Base-by-base conservation (phyloP, 1,284 basidiomycete species). In the Apiotrichum veenhuisii region DNA sequence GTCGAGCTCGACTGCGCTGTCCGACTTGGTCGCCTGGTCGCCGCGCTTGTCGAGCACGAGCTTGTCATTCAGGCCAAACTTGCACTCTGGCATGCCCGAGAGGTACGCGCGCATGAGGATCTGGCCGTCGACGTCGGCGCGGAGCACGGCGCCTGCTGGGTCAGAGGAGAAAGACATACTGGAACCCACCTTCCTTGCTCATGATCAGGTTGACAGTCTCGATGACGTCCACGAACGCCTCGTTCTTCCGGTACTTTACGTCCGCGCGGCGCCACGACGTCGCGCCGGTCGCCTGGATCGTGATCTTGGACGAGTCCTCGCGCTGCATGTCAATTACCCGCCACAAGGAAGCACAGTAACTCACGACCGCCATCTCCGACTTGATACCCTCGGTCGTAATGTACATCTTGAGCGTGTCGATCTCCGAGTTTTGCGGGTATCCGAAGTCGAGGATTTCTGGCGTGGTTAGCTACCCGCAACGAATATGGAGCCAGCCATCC, bases 371-470 rank as follows among this genome's bases (percentile, higher is more conserved):
- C 81, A 74, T 87, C 79, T 72, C 82, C 2, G 90, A 91, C 64
- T 96, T 88, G 54, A 98, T 86, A 62, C 92, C 92, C 77, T 98
- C 95, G 0, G 94, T 98, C 18, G 95, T 98, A 63, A 98, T 98
- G 75, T 97, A 97, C 68, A 90, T 89, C 79, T 98, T 98, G 45
- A 98, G 81, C 5, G 95, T 96, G 75, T 98, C 94, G 46, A 89
- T 92, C 76, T 99, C 95, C 64, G 92, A 95, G 75, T 97, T 98
- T 76, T 98, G 96, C n/a, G 95, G 95, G 78, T 95, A 98, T 41
- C 96, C 95, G 79, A 98, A 98, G 78, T 99, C 95, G 71, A 91
- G 86, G 73, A 98, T 96, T 79, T 99, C 94, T 96, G 74, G 3
- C 1, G 2, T 0, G 47, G 52, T 50, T 17, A 43, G 27, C 14